These are phyloP conservation scores for Jatropha multifida DNA, from an alignment of 441 rosid species.

Conservation along the genomic window DNA sequence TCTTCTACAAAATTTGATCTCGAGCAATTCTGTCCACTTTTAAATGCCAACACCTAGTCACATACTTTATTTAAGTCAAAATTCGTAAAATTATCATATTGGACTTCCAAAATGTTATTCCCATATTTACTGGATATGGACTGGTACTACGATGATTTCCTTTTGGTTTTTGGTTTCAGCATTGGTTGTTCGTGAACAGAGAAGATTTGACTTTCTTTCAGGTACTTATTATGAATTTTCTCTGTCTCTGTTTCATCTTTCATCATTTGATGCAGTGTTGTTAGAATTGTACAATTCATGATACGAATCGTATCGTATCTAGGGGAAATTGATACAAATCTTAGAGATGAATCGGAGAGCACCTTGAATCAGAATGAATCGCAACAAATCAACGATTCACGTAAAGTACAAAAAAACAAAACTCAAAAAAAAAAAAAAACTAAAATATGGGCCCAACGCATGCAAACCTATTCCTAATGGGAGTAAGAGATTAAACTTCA, in stretches of 20 bases:
- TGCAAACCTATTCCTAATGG: too few relatives aligned
- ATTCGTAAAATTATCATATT: not conserved
- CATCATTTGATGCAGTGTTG: not conserved
- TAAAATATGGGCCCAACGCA: too few relatives aligned
- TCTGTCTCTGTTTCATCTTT: not conserved
- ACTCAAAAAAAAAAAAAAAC: too few relatives aligned
- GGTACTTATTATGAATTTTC: conserved; percentile 44
- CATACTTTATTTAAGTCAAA: not conserved
- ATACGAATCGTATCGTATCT: too few relatives aligned
- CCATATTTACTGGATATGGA: not conserved
- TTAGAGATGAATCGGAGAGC: too few relatives aligned
- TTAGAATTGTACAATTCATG: too few relatives aligned
- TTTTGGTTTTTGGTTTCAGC: conserved; percentile 50
- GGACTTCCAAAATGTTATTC: not conserved
- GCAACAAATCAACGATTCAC: too few relatives aligned
- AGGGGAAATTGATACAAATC: too few relatives aligned
- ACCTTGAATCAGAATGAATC: too few relatives aligned
- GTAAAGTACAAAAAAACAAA: too few relatives aligned
- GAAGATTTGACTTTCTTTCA: conserved; percentile 79
- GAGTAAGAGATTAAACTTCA: too few relatives aligned
- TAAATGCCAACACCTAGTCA: not conserved
- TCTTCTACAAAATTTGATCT: not conserved
- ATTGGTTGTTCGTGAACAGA: conserved; percentile 50
- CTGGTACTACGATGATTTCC: not conserved
- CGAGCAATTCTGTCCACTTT: not conserved